phyloP scores from a whole-genome alignment of 768 basidiomycete species.

The Tylopilus rubrobrunneus region DNA sequence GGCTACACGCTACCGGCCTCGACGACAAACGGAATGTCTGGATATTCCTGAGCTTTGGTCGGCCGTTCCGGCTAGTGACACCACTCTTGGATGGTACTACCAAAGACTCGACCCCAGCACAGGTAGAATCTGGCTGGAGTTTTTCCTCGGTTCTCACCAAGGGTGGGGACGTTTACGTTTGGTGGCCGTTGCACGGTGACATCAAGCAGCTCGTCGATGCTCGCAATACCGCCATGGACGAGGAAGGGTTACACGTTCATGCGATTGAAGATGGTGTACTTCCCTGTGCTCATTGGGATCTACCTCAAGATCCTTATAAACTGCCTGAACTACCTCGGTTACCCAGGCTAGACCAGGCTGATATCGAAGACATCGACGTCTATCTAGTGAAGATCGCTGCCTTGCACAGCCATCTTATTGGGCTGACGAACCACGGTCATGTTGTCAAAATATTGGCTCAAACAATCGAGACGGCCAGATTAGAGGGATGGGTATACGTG shows the following conservation, averaged over 20 bases:
- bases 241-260: conserved; percentile 28
- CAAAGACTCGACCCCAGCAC: conserved; percentile 45
- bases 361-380: conserved; percentile 28
- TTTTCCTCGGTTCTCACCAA: conserved; percentile 73
- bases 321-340: conserved; percentile 61
- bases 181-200: conserved; percentile 60
- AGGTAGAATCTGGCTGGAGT: conserved; percentile 78
- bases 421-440: conserved; percentile 75
- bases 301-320: conserved; percentile 49
- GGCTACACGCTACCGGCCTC: conserved; percentile 65
- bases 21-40: conserved; percentile 60
- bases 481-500: conserved; percentile 70
- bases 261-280: conserved; percentile 42
- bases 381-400: conserved; percentile 79
- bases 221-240: conserved; percentile 46
- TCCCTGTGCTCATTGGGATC: conserved; percentile 58
- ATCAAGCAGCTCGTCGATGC: conserved; percentile 36
- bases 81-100: conserved; percentile 39
- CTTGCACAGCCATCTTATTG: conserved; percentile 68
- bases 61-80: conserved; percentile 59
- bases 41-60: conserved; percentile 76
- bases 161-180: conserved; percentile 69
- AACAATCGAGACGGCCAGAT: conserved; percentile 36
- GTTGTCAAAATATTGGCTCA: conserved; percentile 60
- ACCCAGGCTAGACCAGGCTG: conserved; percentile 41